Percentiles rank a stretch among this genome's conserved stretches.
phyloP scores from a whole-genome alignment of 495 filamentous ascomycete genomes.

The Darksidea phi region DNA sequence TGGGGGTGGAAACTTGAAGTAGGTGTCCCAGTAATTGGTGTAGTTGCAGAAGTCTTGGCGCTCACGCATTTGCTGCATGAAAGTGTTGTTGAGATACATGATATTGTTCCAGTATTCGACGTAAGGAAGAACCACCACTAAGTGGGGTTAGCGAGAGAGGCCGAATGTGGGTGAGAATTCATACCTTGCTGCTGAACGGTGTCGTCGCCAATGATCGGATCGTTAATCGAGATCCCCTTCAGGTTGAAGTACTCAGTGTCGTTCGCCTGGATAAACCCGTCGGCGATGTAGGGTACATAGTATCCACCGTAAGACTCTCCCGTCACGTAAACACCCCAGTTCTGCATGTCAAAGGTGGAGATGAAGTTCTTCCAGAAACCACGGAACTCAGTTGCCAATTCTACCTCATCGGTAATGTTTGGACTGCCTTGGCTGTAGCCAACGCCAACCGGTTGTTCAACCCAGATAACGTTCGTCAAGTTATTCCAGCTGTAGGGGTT shows the following conservation, averaged over 20 bases:
- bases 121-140: slow-evolving; percentile 61
- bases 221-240: slow-evolving; percentile 66
- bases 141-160: too few species aligned
- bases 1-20: slow-evolving; percentile 67
- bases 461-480: slow-evolving; percentile 72
- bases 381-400: slow-evolving; percentile 64
- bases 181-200: slow-evolving; percentile 50
- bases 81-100: slow-evolving; percentile 67
- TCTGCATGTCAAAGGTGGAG: slow-evolving; percentile 62
- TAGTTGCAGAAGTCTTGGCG: slow-evolving; percentile 63
- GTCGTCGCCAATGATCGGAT: slow-evolving; percentile 60
- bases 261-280: slow-evolving; percentile 68
- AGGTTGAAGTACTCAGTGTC: slow-evolving; percentile 67
- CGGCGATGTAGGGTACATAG: slow-evolving; percentile 78
- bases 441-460: slow-evolving; percentile 77
- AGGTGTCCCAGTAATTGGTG: slow-evolving; percentile 57
- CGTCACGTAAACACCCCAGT: slow-evolving; percentile 61
- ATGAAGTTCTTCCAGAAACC: slow-evolving; percentile 58
- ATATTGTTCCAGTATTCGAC: slow-evolving; percentile 61
- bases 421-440: slow-evolving; percentile 65
- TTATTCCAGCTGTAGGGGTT: slow-evolving; percentile 60
- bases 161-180: too few species aligned
- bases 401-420: slow-evolving; percentile 62
- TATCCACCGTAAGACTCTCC: slow-evolving; percentile 57
- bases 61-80: slow-evolving; percentile 56